These are phyloP conservation scores for Anisogramma anomala DNA, from an alignment of 2,329 filamentous ascomycete genomes.

Conservation along the genomic window DNA sequence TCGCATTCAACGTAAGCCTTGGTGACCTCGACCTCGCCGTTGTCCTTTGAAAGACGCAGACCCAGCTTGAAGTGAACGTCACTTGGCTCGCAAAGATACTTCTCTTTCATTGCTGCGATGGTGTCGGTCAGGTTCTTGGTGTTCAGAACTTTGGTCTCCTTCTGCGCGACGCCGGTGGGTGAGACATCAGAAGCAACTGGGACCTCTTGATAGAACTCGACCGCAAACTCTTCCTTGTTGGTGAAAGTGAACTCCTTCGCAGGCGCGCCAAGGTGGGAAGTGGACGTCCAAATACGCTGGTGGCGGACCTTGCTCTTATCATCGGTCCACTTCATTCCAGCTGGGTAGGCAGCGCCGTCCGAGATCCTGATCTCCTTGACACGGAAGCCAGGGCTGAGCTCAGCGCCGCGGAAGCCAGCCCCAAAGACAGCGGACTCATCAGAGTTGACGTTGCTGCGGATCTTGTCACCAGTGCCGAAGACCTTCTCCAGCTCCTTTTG, in stretches of 20 bases:
- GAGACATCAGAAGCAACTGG: slow-evolving; percentile 28
- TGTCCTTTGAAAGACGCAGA: slow-evolving; percentile 57
- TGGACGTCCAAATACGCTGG: slow-evolving; percentile 73
- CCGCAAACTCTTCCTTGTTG: slow-evolving; percentile 69
- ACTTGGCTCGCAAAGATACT: slow-evolving; percentile 62
- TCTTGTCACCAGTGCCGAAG: slow-evolving; percentile 60
- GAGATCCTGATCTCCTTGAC: slow-evolving; percentile 88
- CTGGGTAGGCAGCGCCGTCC: slow-evolving; percentile 65
- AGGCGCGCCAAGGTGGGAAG: slow-evolving; percentile 61
- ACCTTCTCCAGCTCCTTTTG: slow-evolving; percentile 76
- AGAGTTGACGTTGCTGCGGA: slow-evolving; percentile 89
- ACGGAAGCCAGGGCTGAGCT: slow-evolving; percentile 86
- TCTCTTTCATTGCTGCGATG: slow-evolving; percentile 65
- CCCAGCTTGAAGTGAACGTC: slow-evolving; percentile 73
- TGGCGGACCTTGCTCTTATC: slow-evolving; percentile 59
- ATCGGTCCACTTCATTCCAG: slow-evolving; percentile 62
- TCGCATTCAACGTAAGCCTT: slow-evolving; percentile 78
- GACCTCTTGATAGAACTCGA: slow-evolving; percentile 68
- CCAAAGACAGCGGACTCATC: slow-evolving; percentile 96
- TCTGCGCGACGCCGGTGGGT: slow-evolving; percentile 38
- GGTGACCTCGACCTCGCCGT: slow-evolving; percentile 69
- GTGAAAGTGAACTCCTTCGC: slow-evolving; percentile 78
- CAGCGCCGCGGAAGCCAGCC: slow-evolving; percentile 85
- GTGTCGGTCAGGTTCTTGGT: slow-evolving; percentile 81
- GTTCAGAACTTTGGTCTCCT: slow-evolving; percentile 52